These are phyloP conservation scores for Nicotiana tomentosiformis DNA, from an alignment of 257 asterid genomes.

Conservation along the genomic window DNA sequence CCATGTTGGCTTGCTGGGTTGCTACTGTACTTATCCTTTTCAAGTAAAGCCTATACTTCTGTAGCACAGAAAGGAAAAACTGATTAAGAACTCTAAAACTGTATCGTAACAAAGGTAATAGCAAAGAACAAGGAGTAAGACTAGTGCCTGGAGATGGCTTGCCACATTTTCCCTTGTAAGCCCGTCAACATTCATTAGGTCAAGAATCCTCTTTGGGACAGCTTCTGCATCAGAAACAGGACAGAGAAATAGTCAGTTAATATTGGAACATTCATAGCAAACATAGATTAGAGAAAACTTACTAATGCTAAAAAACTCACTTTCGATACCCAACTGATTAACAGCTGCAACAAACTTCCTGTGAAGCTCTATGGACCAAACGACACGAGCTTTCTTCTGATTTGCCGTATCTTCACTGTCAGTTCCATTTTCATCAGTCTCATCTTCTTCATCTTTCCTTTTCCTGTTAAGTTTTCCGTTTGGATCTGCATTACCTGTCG, in stretches of 20 bases:
- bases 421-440: slow-evolving; percentile 42
- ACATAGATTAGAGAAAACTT: neutral
- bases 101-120: neutral
- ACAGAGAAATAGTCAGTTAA: neutral
- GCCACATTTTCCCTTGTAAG: slow-evolving; percentile 89
- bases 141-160: slow-evolving; percentile 86
- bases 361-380: slow-evolving; percentile 93
- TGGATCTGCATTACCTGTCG: slow-evolving; percentile 43
- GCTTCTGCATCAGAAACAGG: slow-evolving; percentile 56
- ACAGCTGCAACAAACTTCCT: slow-evolving; percentile 81
- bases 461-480: slow-evolving; percentile 49
- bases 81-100: neutral
- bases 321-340: slow-evolving; percentile 81
- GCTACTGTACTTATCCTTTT: slow-evolving; percentile 65
- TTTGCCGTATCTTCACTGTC: slow-evolving; percentile 56
- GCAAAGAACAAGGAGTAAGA: slow-evolving; percentile 7
- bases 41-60: slow-evolving; percentile 85
- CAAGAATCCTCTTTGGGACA: slow-evolving; percentile 84
- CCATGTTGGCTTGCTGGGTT: slow-evolving; percentile 74
- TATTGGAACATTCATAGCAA: neutral
- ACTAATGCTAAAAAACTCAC: slow-evolving; percentile 30
- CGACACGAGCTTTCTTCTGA: slow-evolving; percentile 81
- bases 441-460: slow-evolving; percentile 84
- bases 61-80: slow-evolving; percentile 20
- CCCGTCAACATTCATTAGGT: slow-evolving; percentile 82